Evolutionary conservation across 768 basidiomycete species (phyloP), one percentile per base, ranked within the genome.

Genomic region (Psilocybe azurescens): DNA sequence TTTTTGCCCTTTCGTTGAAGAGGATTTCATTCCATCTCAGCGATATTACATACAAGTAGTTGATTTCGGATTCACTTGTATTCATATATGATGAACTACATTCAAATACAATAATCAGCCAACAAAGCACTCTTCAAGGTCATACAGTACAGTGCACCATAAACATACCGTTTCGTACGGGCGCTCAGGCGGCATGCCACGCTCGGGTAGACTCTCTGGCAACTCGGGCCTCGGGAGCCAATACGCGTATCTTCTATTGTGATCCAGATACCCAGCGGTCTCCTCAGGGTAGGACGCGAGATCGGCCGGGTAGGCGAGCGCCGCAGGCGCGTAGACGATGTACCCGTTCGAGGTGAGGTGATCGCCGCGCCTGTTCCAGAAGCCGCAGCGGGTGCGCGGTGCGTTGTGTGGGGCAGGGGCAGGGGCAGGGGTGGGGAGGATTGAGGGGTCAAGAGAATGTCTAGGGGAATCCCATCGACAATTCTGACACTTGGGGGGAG

Each of bases 331-430:
- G 59, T 87, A 91, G 32, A 93, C 89, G 64, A 91, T 78, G 66
- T 76, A 87, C 51, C 81, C 80, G 18, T 77, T 73, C 20, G 71
- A 55, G 20, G 87, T 89, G 53, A 89, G 79, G 65, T 90, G 85
- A 69, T 93, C 91, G 0, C 91, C 91, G 1, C 90, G 85, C n/a
- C 81, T 70, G 65, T 93, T 93, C 91, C 91, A 93, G 65, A 77
- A 86, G 1, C 90, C 91, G 39, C 74, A 73, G 20, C 89, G 87
- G 52, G 46, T 44, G 56, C 51, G 28, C 14, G 5, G 20, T 56
- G 8, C 2, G 10, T 39, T 46, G 38, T 39, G 44, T 30, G 18
- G 29, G 39, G 18, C 18, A 18, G 6, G 10, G 2, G 33, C 36
- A 4, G 18, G n/a, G 1, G 5, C 5, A 13, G 6, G 13, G 28